Base-by-base conservation (phyloP, 441 rosid species). In the Manihot esculenta region DNA sequence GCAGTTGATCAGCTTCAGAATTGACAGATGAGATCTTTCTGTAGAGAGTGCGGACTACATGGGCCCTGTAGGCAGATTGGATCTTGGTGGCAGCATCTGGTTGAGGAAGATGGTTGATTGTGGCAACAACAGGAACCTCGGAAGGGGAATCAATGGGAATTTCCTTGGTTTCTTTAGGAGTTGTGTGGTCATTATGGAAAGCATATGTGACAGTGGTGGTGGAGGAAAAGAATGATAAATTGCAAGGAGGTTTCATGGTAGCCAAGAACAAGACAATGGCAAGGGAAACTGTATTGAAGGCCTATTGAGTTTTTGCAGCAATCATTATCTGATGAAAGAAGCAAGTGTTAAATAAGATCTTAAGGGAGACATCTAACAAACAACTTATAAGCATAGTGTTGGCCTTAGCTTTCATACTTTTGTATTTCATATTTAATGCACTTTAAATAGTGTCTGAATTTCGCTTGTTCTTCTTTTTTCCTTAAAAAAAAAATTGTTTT, bases 1-100 rank as follows among this genome's bases (percentile, higher is more conserved):
- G 90, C 17, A 85, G 74, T 18, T 45, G 69, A 67, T 80, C 78
- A 44, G 96, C 96, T 57, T 85, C 89, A 30, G 85, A 79, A 45
- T 79, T 68, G 72, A 88, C 88, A 53, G 83, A 41, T 0, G 83
- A 69, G 72, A 93, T 87, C 53, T 48, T 78, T 58, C 61, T 79
- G 87, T 84, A 89, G 42, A 88, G 91, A 12, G 33, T 57, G 56
- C 92, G 87, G 80, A 85, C 83, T 72, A 67, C 63, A 73, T 81
- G 83, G 51, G 90, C 77, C 27, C 85, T 89, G 90, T 87, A 88
- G 45, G 76, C 79, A 0, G 94, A 78, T 42, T 91, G 97, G 82
- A 93, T 90, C 79, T 83, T 76, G 70, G 86, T 30, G 72, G 97
- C 94, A 17, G 80, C 77, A 5, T 84, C 49, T 21, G 74, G 63